Base-by-base conservation (phyloP, 2,329 filamentous ascomycete genomes). In the Scytalidium lignicola region DNA sequence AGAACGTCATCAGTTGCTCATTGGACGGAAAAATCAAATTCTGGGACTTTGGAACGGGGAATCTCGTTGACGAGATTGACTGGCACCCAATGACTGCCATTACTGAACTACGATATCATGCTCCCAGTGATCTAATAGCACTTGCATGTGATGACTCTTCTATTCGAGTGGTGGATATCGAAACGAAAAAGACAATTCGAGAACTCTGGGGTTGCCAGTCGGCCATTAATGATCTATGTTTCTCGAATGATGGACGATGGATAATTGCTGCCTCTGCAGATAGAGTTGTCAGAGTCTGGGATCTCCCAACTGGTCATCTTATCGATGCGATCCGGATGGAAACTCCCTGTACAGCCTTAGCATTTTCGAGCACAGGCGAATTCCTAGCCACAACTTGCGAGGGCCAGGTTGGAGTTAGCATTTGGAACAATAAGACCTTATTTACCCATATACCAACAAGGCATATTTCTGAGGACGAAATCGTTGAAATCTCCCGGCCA, bases 1-100 rank as follows among this genome's bases (percentile, higher is more conserved):
- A 85, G 55, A 82, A 79, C 17, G 76, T 97, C 44, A 82, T 96
- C 41, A 95, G 90, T 52, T 95, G 90, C 64, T 86, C 89, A 2
- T 71, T 90, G 13, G 93, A 99, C 66, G 93, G 93, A 26, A 95
- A 86, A 67, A 78, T 97, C 60, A 97, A 96, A 72, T 97, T 99
- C 65, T 99, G 95, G 95, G 88, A 95, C 56, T 95, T 99, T 55
- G 69, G 83, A n/a, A 89, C 87, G 0, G 93, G 92, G 7, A 79
- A 82, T 41, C 75, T 97, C 2, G 64, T 88, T 10, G 80, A 92
- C 54, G 84, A 96, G 62, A 82, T 97, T 46, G 83, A 91, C 65
- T 95, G 90, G 86, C 81, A 85, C 41, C 81, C 81, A 3, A 88
- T 88, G 78, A 83, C 84, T 3, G 79, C 83, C 42, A 84, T 95